A percentile compares a stretch with the other conserved stretches of the same genome.
Evolutionary conservation across 768 basidiomycete species (phyloP).

Genomic region (Mrakia blollopis): DNA sequence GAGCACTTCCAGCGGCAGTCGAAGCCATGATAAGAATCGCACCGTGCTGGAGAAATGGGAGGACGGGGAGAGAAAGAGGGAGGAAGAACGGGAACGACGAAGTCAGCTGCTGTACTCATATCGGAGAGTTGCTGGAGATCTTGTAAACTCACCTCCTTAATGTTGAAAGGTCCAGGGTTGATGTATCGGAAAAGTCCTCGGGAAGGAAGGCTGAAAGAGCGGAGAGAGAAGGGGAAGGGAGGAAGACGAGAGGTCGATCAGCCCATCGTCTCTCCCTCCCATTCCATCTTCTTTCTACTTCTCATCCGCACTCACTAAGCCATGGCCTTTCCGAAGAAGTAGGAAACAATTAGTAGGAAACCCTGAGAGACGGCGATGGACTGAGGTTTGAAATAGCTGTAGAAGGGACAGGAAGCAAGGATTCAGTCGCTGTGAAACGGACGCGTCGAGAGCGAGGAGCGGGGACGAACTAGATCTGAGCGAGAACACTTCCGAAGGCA

Average conservation of each 20-base stretch:
- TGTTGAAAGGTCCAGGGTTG: slow-evolving; percentile 43
- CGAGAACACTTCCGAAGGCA: slow-evolving; percentile 40
- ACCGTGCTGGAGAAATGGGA: too few relatives aligned
- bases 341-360: slow-evolving; percentile 43
- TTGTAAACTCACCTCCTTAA: slow-evolving; percentile 39
- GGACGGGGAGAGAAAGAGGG: too few relatives aligned
- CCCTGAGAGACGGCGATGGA: slow-evolving; percentile 39
- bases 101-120: too few relatives aligned
- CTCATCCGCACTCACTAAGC: background rate
- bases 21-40: slow-evolving; percentile 41
- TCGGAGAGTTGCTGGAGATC: slow-evolving; percentile 15
- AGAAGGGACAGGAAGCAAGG: slow-evolving; percentile 40
- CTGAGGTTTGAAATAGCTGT: slow-evolving; percentile 49
- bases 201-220: slow-evolving; percentile 24
- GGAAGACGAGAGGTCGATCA: background rate
- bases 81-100: too few relatives aligned
- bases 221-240: background rate
- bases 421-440: too few relatives aligned
- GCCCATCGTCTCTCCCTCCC: too few relatives aligned
- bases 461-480: slow-evolving; percentile 24
- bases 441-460: too few relatives aligned
- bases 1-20: slow-evolving; percentile 43
- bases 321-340: slow-evolving; percentile 33
- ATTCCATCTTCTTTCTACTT: background rate
- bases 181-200: slow-evolving; percentile 39